These are phyloP conservation scores for Fomes fomentarius DNA, from an alignment of 1,284 basidiomycete species.

Conservation along the genomic window DNA sequence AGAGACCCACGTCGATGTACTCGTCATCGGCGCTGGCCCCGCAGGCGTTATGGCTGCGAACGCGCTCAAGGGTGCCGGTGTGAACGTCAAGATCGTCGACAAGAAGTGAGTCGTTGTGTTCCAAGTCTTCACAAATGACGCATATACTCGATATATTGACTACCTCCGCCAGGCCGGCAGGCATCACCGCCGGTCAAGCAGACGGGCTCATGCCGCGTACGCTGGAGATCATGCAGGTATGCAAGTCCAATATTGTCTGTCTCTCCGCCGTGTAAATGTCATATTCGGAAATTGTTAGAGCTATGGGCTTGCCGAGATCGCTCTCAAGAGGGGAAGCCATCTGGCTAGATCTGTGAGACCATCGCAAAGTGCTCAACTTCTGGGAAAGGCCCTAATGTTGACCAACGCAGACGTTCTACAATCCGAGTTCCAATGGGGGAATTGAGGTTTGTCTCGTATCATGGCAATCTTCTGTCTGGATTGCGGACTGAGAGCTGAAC, in stretches of 20 bases:
- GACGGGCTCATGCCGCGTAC: not conserved
- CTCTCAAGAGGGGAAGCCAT: not conserved
- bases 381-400: not conserved
- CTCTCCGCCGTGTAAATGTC: not conserved
- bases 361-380: not conserved
- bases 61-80: conserved; percentile 59
- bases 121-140: too few species aligned
- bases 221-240: not conserved
- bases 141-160: not conserved
- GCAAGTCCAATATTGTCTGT: not conserved
- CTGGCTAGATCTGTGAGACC: not conserved
- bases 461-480: conserved; percentile 35
- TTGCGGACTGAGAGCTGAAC: too few species aligned
- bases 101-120: too few species aligned
- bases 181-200: not conserved
- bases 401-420: conserved; percentile 69
- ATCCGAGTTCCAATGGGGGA: conserved; percentile 57
- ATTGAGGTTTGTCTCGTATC: conserved; percentile 50
- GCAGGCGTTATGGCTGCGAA: conserved; percentile 65
- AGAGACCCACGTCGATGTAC: conserved; percentile 47
- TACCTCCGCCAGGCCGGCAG: not conserved
- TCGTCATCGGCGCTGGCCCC: conserved; percentile 60
- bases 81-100: conserved; percentile 67
- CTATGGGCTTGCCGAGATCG: not conserved
- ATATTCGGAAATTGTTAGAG: not conserved